Percentiles rank a stretch among this genome's conserved stretches.
phyloP scores from a whole-genome alignment of 2,329 filamentous ascomycete genomes.

The Diplodia scrobiculata region DNA sequence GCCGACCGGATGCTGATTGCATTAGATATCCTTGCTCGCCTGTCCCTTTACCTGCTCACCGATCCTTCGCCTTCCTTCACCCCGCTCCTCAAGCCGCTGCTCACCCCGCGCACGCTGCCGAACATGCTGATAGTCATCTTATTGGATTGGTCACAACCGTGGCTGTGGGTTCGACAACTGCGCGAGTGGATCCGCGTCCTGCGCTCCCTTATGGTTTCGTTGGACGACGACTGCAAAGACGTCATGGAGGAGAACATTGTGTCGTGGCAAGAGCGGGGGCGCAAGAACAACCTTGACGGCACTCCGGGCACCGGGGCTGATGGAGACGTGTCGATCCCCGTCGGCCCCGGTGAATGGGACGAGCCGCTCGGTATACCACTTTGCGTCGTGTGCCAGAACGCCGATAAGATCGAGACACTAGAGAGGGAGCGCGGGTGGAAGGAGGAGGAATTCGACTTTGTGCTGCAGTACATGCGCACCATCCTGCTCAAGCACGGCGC shows the following conservation, averaged over 20 bases:
- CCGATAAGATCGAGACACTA: slow-evolving; percentile 85
- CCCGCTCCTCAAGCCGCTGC: slow-evolving; percentile 77
- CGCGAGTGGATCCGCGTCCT: slow-evolving; percentile 87
- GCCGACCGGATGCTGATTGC: slow-evolving; percentile 30
- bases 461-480: slow-evolving; percentile 89
- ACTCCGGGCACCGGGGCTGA: slow-evolving; percentile 21
- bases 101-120: slow-evolving; percentile 79
- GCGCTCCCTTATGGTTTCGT: slow-evolving; percentile 71
- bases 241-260: slow-evolving; percentile 85
- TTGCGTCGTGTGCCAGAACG: slow-evolving; percentile 94
- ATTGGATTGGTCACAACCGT: slow-evolving; percentile 94
- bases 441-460: slow-evolving; percentile 94
- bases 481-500: slow-evolving; percentile 76
- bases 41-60: slow-evolving; percentile 87
- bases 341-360: slow-evolving; percentile 91
- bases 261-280: slow-evolving; percentile 67
- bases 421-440: slow-evolving; percentile 92
- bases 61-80: slow-evolving; percentile 81
- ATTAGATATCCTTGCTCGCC: slow-evolving; percentile 80
- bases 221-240: slow-evolving; percentile 75
- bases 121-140: slow-evolving; percentile 85
- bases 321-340: slow-evolving; percentile 69
- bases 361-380: slow-evolving; percentile 83
- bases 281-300: slow-evolving; percentile 30
- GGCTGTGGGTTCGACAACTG: slow-evolving; percentile 86